Conservation (phyloP, 768 basidiomycete species). For the Tephrocybe sp. region DNA sequence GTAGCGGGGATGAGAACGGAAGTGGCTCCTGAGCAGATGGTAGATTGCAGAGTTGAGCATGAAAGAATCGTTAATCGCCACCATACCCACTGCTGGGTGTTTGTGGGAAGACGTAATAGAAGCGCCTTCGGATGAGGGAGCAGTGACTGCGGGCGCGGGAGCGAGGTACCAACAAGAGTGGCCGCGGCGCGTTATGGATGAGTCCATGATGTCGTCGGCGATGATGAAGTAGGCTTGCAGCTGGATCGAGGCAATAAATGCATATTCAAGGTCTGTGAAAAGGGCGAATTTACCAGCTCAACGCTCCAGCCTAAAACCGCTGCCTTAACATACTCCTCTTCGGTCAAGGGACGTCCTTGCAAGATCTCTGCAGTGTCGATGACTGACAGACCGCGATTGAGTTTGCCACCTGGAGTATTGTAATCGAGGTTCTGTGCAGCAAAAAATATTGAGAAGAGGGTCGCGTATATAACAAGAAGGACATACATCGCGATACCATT, state of each 20-base stretch:
- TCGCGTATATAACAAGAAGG: not conserved
- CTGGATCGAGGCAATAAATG: constrained; percentile 34
- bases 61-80: constrained; percentile 95
- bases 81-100: constrained; percentile 58
- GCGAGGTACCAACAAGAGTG: constrained; percentile 92
- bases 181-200: constrained; percentile 86
- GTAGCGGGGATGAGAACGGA: constrained; percentile 78
- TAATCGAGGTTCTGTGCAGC: constrained; percentile 72
- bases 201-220: constrained; percentile 97
- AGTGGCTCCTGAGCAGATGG: constrained; percentile 82
- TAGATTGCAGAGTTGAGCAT: constrained; percentile 96
- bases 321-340: constrained; percentile 85
- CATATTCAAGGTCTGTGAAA: not conserved
- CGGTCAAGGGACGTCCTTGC: constrained; percentile 62
- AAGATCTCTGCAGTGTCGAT: constrained; percentile 91
- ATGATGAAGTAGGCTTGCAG: constrained; percentile 98
- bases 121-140: constrained; percentile 12
- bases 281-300: constrained; percentile 68
- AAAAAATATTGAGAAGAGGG: not conserved
- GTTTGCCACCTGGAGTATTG: constrained; percentile 95
- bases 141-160: constrained; percentile 18
- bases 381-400: constrained; percentile 95
- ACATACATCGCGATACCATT: constrained; percentile 82
- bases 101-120: constrained; percentile 15
- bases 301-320: constrained; percentile 94